These are phyloP conservation scores for Karstenula rhodostoma DNA, from an alignment of 2,329 filamentous ascomycete species.

Conservation along the genomic window DNA sequence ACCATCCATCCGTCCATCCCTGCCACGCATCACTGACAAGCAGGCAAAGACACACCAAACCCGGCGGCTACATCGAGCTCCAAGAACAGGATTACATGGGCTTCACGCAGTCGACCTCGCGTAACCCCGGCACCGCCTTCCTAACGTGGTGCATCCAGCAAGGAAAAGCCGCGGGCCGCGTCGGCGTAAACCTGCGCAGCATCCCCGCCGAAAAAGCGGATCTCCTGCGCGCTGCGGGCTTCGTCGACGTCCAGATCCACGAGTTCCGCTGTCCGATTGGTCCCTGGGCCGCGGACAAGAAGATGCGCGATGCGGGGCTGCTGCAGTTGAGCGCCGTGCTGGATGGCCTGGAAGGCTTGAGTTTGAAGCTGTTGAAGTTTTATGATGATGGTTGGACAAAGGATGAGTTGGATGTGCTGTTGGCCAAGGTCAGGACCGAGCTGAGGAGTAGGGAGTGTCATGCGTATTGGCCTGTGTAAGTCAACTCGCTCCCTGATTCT, in stretches of 20 bases:
- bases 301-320: conserved; percentile 33
- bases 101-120: conserved; percentile 31
- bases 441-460: conserved; percentile 33
- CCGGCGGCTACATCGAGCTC: conserved; percentile 39
- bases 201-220: conserved; percentile 17
- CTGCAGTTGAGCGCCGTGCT: conserved; percentile 39
- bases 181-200: conserved; percentile 29
- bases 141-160: conserved; percentile 31
- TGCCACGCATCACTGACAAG: too few species aligned
- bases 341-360: conserved; percentile 39
- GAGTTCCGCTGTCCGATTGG: conserved; percentile 35
- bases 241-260: conserved; percentile 26
- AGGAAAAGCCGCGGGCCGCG: conserved; percentile 31
- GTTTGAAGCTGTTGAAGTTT: conserved; percentile 31
- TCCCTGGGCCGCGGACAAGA: conserved; percentile 30
- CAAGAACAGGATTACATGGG: conserved; percentile 38
- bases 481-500: conserved; percentile 1
- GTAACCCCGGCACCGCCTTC: conserved; percentile 27
- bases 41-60: conserved; percentile 21
- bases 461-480: conserved; percentile 42
- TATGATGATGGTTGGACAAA: conserved; percentile 36
- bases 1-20: not conserved
- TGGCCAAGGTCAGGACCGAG: conserved; percentile 29
- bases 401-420: conserved; percentile 35
- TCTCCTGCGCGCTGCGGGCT: conserved; percentile 28